These are phyloP conservation scores for Phytophthora sp. DNA, from an alignment of 352 stramenopile genomes.

Conservation along the genomic window DNA sequence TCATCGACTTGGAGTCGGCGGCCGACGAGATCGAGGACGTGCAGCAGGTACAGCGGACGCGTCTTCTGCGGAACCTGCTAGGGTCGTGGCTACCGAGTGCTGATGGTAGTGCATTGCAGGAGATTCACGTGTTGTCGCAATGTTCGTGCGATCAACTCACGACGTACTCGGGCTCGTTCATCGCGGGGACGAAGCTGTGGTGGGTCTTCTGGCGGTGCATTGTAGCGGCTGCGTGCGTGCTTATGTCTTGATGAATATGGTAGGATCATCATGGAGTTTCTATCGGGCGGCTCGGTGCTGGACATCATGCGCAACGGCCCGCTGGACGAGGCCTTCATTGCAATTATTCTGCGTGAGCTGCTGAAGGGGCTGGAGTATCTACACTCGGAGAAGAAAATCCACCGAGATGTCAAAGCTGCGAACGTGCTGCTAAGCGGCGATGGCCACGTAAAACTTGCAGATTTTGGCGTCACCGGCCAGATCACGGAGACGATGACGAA, in stretches of 20 bases:
- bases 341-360: constrained; percentile 82
- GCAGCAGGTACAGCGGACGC: constrained; percentile 60
- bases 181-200: constrained; percentile 84
- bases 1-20: constrained; percentile 86
- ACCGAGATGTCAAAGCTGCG: constrained; percentile 84
- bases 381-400: constrained; percentile 87
- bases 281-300: constrained; percentile 91
- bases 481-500: constrained; percentile 98
- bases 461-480: constrained; percentile 92
- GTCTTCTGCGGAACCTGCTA: not conserved
- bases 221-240: not conserved
- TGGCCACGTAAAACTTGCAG: constrained; percentile 79
- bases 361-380: constrained; percentile 82
- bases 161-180: constrained; percentile 90
- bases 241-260: not conserved
- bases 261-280: constrained; percentile 96
- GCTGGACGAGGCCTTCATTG: constrained; percentile 82
- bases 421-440: constrained; percentile 85
- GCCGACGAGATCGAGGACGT: constrained; percentile 89
- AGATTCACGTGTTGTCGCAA: constrained; percentile 91
- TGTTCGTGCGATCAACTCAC: constrained; percentile 91
- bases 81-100: too few species aligned
- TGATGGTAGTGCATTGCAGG: too few species aligned
- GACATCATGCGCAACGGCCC: constrained; percentile 86
- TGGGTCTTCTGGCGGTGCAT: constrained; percentile 18